Conservation (phyloP, 352 stramenopile genomes). For the Globisporangium alternatum region DNA sequence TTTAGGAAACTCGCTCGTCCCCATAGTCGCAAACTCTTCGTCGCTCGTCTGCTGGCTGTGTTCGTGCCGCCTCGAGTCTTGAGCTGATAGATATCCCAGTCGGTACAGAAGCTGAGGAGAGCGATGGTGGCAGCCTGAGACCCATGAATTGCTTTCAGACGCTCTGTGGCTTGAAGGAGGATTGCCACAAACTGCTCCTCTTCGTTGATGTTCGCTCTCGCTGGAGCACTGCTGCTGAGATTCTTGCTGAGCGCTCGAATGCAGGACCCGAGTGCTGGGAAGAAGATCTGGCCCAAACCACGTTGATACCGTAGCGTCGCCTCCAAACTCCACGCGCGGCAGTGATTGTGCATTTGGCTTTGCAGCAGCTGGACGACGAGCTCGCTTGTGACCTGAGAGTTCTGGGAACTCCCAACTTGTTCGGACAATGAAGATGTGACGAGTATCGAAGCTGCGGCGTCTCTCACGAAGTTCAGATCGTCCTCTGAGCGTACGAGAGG, state of each 20-base stretch:
- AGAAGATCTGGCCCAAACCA: slow-evolving; percentile 33
- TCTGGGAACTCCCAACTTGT: not conserved
- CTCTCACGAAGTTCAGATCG: slow-evolving; percentile 23
- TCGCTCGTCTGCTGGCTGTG: not conserved
- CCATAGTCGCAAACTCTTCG: not conserved
- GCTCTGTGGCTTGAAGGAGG: not conserved
- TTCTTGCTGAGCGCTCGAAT: not conserved
- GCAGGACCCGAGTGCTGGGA: slow-evolving; percentile 24
- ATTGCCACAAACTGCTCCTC: not conserved
- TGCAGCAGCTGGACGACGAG: slow-evolving; percentile 25
- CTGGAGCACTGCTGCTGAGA: not conserved
- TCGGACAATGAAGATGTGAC: slow-evolving; percentile 6
- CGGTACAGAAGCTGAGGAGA: slow-evolving; percentile 10
- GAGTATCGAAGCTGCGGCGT: slow-evolving; percentile 25
- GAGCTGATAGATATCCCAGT: slow-evolving; percentile 24
- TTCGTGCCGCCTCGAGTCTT: slow-evolving; percentile 15
- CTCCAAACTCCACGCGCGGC: slow-evolving; percentile 5
- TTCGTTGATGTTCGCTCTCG: not conserved
- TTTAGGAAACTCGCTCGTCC: slow-evolving; percentile 26
- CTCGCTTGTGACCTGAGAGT: slow-evolving; percentile 18
- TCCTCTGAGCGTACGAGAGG: slow-evolving; percentile 19
- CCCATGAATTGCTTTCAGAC: not conserved
- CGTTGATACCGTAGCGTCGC: slow-evolving; percentile 6
- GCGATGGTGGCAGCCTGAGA: not conserved
- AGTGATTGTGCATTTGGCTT: not conserved